phyloP scores from a whole-genome alignment of 2,329 filamentous ascomycete genomes.

The Sarocladium kiliense region DNA sequence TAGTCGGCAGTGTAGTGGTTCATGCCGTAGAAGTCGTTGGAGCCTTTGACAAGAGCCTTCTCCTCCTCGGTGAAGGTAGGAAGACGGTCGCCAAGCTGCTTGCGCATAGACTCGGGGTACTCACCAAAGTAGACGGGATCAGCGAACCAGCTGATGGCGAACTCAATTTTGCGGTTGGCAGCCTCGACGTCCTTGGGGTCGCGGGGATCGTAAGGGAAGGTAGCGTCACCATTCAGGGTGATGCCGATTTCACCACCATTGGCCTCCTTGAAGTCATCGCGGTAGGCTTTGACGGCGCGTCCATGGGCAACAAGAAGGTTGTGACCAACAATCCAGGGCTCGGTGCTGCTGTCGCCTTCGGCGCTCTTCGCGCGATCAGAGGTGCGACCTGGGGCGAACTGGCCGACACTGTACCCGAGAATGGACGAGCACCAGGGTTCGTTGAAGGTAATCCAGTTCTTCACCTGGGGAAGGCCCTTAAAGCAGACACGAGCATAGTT shows the following conservation, averaged over 20 bases:
- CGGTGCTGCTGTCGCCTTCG: conserved; percentile 67
- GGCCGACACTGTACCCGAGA: conserved; percentile 71
- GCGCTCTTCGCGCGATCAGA: conserved; percentile 67
- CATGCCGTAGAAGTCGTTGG: conserved; percentile 92
- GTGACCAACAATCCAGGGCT: conserved; percentile 81
- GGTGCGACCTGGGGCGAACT: conserved; percentile 77
- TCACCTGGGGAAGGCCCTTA: conserved; percentile 68
- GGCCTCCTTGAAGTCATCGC: conserved; percentile 71
- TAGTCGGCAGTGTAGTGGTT: conserved; percentile 92
- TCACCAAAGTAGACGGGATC: conserved; percentile 82
- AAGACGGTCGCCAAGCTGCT: conserved; percentile 73
- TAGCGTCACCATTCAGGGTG: conserved; percentile 80
- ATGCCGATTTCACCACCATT: conserved; percentile 78
- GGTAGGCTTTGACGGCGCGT: conserved; percentile 74
- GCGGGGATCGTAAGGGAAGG: conserved; percentile 75
- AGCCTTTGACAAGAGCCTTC: conserved; percentile 68
- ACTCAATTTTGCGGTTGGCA: conserved; percentile 76
- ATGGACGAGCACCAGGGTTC: conserved; percentile 84
- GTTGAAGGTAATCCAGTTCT: conserved; percentile 88
- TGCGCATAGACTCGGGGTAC: conserved; percentile 78
- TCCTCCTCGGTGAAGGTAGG: conserved; percentile 72
- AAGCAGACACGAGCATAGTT: conserved; percentile 74
- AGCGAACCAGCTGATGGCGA: conserved; percentile 82
- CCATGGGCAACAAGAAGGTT: conserved; percentile 76
- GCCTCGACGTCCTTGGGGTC: conserved; percentile 73